Base-by-base conservation (phyloP, 2,329 filamentous ascomycete species). In the Aspergillus hiratsukae region DNA sequence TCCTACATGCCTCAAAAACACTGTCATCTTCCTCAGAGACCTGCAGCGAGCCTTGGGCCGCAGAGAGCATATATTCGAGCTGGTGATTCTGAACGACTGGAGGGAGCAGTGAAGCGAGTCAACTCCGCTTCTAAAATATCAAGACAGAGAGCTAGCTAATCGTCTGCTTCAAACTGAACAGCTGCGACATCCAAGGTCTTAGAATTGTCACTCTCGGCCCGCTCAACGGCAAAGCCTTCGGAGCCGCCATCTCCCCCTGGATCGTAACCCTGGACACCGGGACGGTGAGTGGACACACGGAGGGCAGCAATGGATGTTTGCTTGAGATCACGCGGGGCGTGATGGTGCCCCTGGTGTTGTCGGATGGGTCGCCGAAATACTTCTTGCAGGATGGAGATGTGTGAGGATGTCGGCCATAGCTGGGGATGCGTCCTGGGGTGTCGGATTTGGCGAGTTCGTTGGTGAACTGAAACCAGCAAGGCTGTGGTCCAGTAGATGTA, bases 51-150 rank as follows among this genome's bases (percentile, higher is more conserved):
- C 67, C 1, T 60, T 4, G 60, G 21, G 78, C 82, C 29, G 81
- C 83, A 0, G 77, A 82, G 6, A 83, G 1, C 81, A 87, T 64
- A 82, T 87, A 6, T 87, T 87, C 65, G 84, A 85, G 0, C 74
- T 85, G 31, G 81, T 85, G 0, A 69, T 87, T 51, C 64, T 87
- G 11, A 87, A 87, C 59, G 84, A 87, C 59, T 87, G 84, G 84
- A 69, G 66, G 46, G 59, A n/a, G n/a, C n/a, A n/a, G n/a, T n/a
- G n/a, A n/a, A n/a, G 66, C 67, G 40, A 52, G 64, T 57, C 19
- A 35, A 2, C 11, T 43, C 45, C 14, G 17, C 14, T 29, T 28
- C 17, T 3, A 5, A 35, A 35, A 7, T 35, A 35, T 14, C 14
- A 17, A 35, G 31, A 35, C 1, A 35, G 31, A 17, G 5, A 3